phyloP scores from a whole-genome alignment of 1,139 yeast species.

The Lodderomyces theae region DNA sequence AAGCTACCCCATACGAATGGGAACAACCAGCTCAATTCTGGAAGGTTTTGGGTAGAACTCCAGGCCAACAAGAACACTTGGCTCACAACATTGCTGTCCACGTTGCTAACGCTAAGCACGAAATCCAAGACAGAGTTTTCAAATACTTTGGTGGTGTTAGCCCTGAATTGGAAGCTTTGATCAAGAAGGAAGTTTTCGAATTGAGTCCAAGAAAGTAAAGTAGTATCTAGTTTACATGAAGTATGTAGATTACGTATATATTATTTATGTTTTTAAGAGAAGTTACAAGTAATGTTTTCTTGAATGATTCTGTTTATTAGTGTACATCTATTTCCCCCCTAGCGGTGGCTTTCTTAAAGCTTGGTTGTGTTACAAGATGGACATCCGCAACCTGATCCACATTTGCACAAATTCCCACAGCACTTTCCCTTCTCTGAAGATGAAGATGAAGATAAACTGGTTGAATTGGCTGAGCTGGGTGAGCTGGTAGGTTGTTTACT shows the following conservation, averaged over 20 bases:
- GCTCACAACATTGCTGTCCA: conserved; percentile 84
- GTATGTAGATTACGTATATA: conserved; percentile 1
- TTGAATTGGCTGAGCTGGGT: no score
- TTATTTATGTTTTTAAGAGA: conserved; percentile 4
- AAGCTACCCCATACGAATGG: conserved; percentile 65
- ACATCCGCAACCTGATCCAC: conserved; percentile 42
- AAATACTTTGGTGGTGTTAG: conserved; percentile 75
- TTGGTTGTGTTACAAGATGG: conserved; percentile 42
- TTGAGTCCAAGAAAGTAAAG: conserved; percentile 52
- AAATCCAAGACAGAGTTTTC: conserved; percentile 76
- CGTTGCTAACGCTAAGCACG: conserved; percentile 64
- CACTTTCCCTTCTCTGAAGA: conserved; percentile 16
- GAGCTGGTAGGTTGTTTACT: background rate
- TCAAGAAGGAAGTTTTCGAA: conserved; percentile 62
- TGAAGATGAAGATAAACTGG: conserved; percentile 16
- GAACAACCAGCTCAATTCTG: conserved; percentile 66
- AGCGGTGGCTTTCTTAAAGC: no score
- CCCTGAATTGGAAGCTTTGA: conserved; percentile 53
- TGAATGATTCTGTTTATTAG: no score
- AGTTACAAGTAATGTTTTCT: no score
- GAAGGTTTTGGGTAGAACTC: conserved; percentile 70
- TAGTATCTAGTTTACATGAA: background rate
- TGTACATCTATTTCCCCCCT: no score
- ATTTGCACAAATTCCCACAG: conserved; percentile 42
- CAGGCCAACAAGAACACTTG: conserved; percentile 78